Base-by-base conservation (phyloP, 495 filamentous ascomycete species). In the Xylaria curta region DNA sequence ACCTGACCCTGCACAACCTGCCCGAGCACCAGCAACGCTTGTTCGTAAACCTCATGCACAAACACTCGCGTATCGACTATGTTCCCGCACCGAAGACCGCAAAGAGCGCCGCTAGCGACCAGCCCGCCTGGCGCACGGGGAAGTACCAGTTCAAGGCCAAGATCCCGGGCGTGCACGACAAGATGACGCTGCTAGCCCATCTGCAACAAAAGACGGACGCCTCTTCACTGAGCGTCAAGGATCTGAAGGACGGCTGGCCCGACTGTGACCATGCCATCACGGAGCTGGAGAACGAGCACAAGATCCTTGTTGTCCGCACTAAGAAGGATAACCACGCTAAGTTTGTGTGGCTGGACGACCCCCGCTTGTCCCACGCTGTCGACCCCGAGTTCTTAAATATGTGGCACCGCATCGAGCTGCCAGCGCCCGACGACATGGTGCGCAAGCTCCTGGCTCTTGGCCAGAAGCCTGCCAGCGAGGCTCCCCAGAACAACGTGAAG, bases 181-280 rank as follows among this genome's bases (percentile, higher is more conserved):
- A 90, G 69, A 89, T 92, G 63, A 89, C 92, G 76, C 87, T 99
- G 47, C 88, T 97, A 33, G 87, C 87, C 54, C 90, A 93, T 78
- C 87, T 99, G 42, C 93, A 97, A 80, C 83, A 86, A 46, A 93
- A 93, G 81, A 87, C 87, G 17, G 94, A 94, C n/a, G 92, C 93
- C 1, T 87, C 89, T 62, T 94, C 94, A 2, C 88, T 98, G 65
- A 85, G 82, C 58, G 93, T 98, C 61, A 93, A 92, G 77, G 93
- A 97, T 69, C 86, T 99, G 36, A 95, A 95, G 79, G 96, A 99
- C 76, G 97, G 97, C 36, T 99, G 96, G 96, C 89, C 90, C 7
- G 91, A 91, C 71, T 94, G 92, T 72, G 89, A 93, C 56, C 87
- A 90, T 19, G 87, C 91, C 1, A 92, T 99, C 81, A 87, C 89